Evolutionary conservation across 306 rosid genomes (phyloP), one percentile per base, ranked within the genome.

Genomic region (Carpinus viminea): DNA sequence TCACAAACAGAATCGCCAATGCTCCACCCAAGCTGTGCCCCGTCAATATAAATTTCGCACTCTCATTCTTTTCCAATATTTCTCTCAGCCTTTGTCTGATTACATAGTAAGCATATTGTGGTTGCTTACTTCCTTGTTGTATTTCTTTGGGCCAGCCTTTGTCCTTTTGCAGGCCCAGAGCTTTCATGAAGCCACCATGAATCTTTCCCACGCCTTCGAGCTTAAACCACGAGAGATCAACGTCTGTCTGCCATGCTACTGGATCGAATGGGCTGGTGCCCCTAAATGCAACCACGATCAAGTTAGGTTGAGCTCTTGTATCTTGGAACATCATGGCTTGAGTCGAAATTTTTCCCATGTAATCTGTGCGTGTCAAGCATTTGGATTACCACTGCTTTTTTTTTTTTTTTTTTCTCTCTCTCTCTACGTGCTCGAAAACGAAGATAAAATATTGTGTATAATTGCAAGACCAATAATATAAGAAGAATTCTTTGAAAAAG

Each of bases 1-100:
- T 88, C 8, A 77, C 86, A 62, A 89, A 94, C 28, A 94, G 26
- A 74, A 90, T 82, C 5, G 95, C 95, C 79, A 92, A 81, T 0
- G 98, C 97, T 60, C 84, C 97, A 52, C 98, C 97, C 51, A 94
- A 85, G 18, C 97, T 94, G 51, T 94, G 97, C 18, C 95, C 97
- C 28, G 95, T 85, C 43, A 94, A 0, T 62, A 94, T 87, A 65
- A 92, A 89, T 65, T 85, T 91, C 7, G 97, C 92, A 8, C 41
- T 80, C 69, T 76, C 60, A 54, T 91, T 87, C 75, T 68, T 47
- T 72, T 59, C 46, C 68, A 93, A 54, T 43, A 84, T 65, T 7
- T 50, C 75, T 74, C 79, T 85, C 21, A 94, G 74, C 61, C 46
- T 47, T 73, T 85, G 36, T 74, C 91, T 88, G 76, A 94, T 64